These are phyloP conservation scores for Suillus weaverae DNA, from an alignment of 768 basidiomycete species.

Conservation along the genomic window DNA sequence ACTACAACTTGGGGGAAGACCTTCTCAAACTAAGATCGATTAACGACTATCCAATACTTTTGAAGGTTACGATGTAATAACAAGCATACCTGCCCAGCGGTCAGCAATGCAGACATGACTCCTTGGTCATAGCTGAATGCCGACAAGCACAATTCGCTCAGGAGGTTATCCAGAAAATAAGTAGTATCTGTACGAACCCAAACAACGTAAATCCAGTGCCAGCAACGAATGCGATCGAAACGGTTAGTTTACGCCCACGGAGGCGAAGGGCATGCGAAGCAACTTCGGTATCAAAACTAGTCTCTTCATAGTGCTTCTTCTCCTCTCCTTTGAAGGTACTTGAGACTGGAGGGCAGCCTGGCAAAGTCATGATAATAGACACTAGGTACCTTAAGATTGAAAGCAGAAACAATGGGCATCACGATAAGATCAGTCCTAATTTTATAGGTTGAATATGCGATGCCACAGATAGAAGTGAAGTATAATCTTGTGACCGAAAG, in stretches of 20 bases:
- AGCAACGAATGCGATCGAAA: slow-evolving; percentile 54
- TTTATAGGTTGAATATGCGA: neutral
- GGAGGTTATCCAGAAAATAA: neutral
- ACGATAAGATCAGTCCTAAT: neutral
- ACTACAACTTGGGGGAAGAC: slow-evolving; percentile 56
- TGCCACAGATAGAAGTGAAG: neutral
- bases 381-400: neutral
- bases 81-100: slow-evolving; percentile 45
- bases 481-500: neutral
- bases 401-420: neutral
- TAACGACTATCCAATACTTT: neutral
- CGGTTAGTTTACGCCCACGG: slow-evolving; percentile 46
- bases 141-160: neutral
- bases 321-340: slow-evolving; percentile 2
- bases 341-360: neutral
- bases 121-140: slow-evolving; percentile 61
- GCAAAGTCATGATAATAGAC: neutral
- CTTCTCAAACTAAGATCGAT: slow-evolving; percentile 47
- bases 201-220: slow-evolving; percentile 65
- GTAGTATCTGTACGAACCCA: slow-evolving; percentile 38
- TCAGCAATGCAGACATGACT: slow-evolving; percentile 67
- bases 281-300: slow-evolving; percentile 38
- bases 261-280: slow-evolving; percentile 32
- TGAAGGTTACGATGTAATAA: neutral
- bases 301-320: slow-evolving; percentile 15